These are phyloP conservation scores for Citrullus colocynthis DNA, from an alignment of 306 rosid species.

Conservation along the genomic window DNA sequence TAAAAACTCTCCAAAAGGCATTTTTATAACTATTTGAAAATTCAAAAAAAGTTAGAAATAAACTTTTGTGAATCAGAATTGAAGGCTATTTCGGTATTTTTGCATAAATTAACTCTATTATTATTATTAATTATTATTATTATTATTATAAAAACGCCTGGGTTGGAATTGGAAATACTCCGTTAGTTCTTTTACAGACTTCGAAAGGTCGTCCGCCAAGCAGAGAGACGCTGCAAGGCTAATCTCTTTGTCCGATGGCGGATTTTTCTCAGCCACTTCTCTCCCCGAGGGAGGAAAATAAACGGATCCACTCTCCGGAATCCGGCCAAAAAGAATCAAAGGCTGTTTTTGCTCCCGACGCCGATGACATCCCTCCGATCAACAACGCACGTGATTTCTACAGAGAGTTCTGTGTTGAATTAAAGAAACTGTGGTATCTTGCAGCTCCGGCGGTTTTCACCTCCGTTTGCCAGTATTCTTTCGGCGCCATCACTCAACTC, in stretches of 20 bases:
- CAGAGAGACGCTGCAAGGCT: too few species aligned
- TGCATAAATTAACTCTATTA: too few species aligned
- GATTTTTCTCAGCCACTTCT: slow-evolving; percentile 19
- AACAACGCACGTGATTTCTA: slow-evolving; percentile 22
- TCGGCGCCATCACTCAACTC: slow-evolving; percentile 74
- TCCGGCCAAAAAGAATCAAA: slow-evolving; percentile 17
- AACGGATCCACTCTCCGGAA: background rate
- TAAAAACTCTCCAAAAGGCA: too few species aligned
- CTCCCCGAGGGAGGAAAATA: background rate
- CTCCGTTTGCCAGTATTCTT: slow-evolving; percentile 66
- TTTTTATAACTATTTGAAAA: too few species aligned
- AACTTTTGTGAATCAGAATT: too few species aligned
- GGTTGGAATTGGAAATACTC: too few species aligned
- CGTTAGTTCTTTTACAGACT: too few species aligned
- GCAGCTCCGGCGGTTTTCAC: slow-evolving; percentile 95
- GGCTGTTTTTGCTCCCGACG: slow-evolving; percentile 30
- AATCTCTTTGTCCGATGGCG: slow-evolving; percentile 8
- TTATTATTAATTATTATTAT: too few species aligned
- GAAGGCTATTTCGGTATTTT: too few species aligned
- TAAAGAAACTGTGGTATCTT: slow-evolving; percentile 74
- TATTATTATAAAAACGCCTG: too few species aligned
- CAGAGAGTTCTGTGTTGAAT: slow-evolving; percentile 35
- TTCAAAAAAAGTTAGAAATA: too few species aligned
- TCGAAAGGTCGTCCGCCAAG: too few species aligned
- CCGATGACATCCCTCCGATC: slow-evolving; percentile 53